These are phyloP conservation scores for Penicillium expansum DNA, from an alignment of 2,329 filamentous ascomycete genomes.

Conservation along the genomic window DNA sequence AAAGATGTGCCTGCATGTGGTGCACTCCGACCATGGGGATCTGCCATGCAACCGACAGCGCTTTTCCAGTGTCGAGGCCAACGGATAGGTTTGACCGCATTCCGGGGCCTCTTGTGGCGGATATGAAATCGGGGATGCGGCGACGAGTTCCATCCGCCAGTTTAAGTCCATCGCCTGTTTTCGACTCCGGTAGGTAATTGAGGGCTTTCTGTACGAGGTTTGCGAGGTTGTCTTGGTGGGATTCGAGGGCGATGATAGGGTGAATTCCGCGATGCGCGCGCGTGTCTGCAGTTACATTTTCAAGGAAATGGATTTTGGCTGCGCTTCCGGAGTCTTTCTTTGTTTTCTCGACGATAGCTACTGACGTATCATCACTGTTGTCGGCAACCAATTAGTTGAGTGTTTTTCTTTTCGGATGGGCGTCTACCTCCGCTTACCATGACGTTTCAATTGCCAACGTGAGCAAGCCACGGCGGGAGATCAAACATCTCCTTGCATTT, in stretches of 20 bases:
- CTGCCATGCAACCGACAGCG: conserved; percentile 77
- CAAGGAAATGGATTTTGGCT: conserved; percentile 70
- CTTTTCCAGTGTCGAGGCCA: conserved; percentile 82
- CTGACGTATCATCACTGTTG: conserved; percentile 80
- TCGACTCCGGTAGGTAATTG: conserved; percentile 49
- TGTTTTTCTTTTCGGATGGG: not conserved
- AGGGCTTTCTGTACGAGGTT: conserved; percentile 66
- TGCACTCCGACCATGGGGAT: conserved; percentile 82
- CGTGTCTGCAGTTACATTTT: conserved; percentile 78
- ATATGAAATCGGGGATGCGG: conserved; percentile 73
- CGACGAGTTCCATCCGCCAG: conserved; percentile 30
- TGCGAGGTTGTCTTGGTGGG: conserved; percentile 70
- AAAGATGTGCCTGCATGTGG: conserved; percentile 95
- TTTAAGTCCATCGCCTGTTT: conserved; percentile 15
- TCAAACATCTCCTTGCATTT: conserved; percentile 2
- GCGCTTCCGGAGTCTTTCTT: conserved; percentile 12
- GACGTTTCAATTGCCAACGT: conserved; percentile 50
- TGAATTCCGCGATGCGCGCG: conserved; percentile 73
- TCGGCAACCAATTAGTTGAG: not conserved
- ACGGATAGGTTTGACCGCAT: conserved; percentile 76
- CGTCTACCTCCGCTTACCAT: conserved; percentile 31
- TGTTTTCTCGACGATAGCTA: conserved; percentile 70
- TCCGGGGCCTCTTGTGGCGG: conserved; percentile 85
- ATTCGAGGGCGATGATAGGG: conserved; percentile 69
- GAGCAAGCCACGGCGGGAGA: conserved; percentile 32